A percentile compares a stretch with the other conserved stretches of the same genome.
phyloP scores from a whole-genome alignment of 768 basidiomycete species.

The Strobilomyces echinocephalus region DNA sequence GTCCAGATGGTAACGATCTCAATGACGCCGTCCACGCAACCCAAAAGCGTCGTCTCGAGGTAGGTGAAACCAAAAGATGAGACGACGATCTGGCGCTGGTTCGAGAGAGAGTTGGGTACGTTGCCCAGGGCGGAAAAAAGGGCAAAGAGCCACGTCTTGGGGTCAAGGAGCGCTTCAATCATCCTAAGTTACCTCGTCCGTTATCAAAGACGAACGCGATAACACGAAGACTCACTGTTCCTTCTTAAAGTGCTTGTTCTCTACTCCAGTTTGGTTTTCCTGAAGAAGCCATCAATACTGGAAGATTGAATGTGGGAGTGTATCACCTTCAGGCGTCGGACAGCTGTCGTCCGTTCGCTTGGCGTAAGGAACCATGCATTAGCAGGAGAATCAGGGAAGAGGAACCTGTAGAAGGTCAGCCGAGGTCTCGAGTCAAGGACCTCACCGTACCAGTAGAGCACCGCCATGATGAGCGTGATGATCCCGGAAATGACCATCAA shows the following conservation, averaged over 20 bases:
- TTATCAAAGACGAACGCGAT: not conserved
- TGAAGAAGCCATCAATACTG: conserved; percentile 15
- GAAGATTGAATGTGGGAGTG: not conserved
- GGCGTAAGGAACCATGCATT: conserved; percentile 69
- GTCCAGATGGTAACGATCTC: conserved; percentile 69
- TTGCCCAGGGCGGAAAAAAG: conserved; percentile 59
- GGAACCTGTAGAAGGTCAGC: conserved; percentile 39
- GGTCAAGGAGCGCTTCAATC: conserved; percentile 61
- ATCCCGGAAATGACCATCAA: conserved; percentile 67
- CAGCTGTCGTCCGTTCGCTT: conserved; percentile 58
- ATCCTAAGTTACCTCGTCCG: conserved; percentile 38
- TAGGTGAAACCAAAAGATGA: conserved; percentile 59
- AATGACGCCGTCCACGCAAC: conserved; percentile 60
- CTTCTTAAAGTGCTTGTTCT: conserved; percentile 77
- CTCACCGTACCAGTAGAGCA: conserved; percentile 47
- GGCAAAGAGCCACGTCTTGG: conserved; percentile 76
- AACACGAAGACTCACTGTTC: conserved; percentile 53
- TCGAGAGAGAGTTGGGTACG: conserved; percentile 62
- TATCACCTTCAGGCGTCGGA: conserved; percentile 57
- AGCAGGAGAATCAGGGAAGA: conserved; percentile 73
- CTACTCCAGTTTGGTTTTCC: conserved; percentile 77
- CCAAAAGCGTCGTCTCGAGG: conserved; percentile 65
- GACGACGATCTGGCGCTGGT: conserved; percentile 62
- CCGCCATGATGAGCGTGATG: conserved; percentile 49
- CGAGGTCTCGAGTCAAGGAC: not conserved